phyloP scores from a whole-genome alignment of 2,329 filamentous ascomycete species.

The Pleurostoma richardsiae region DNA sequence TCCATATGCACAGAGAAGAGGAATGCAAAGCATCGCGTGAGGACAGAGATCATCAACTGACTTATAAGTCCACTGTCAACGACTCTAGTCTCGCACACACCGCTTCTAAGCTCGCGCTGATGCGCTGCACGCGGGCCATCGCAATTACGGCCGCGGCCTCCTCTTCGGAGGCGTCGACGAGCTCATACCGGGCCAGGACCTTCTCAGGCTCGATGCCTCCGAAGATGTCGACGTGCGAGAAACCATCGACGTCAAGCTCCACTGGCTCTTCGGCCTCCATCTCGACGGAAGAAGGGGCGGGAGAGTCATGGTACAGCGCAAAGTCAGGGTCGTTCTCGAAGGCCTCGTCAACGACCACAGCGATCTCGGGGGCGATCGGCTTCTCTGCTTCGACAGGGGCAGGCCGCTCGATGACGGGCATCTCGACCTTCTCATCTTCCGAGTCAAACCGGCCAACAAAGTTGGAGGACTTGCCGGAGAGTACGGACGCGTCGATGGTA shows the following conservation, averaged over 20 bases:
- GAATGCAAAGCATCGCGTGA: neutral
- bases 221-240: constrained; percentile 36
- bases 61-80: constrained; percentile 23
- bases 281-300: constrained; percentile 14
- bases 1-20: neutral
- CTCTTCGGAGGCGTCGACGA: constrained; percentile 55
- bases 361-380: constrained; percentile 19
- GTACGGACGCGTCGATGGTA: constrained; percentile 51
- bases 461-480: constrained; percentile 68
- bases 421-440: constrained; percentile 52
- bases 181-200: constrained; percentile 54
- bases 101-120: constrained; percentile 33
- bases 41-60: neutral
- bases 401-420: constrained; percentile 41
- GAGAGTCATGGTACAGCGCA: constrained; percentile 50
- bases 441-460: constrained; percentile 40
- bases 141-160: constrained; percentile 36
- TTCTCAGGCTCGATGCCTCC: constrained; percentile 60
- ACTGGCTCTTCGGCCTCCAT: constrained; percentile 17
- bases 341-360: constrained; percentile 39
- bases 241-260: constrained; percentile 36
- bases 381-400: constrained; percentile 31
- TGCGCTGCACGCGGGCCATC: constrained; percentile 44
- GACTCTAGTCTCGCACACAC: constrained; percentile 29
- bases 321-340: constrained; percentile 61